Evolutionary conservation across 2,329 filamentous ascomycete species (phyloP).

Genomic region (Keithomyces neogunnii): DNA sequence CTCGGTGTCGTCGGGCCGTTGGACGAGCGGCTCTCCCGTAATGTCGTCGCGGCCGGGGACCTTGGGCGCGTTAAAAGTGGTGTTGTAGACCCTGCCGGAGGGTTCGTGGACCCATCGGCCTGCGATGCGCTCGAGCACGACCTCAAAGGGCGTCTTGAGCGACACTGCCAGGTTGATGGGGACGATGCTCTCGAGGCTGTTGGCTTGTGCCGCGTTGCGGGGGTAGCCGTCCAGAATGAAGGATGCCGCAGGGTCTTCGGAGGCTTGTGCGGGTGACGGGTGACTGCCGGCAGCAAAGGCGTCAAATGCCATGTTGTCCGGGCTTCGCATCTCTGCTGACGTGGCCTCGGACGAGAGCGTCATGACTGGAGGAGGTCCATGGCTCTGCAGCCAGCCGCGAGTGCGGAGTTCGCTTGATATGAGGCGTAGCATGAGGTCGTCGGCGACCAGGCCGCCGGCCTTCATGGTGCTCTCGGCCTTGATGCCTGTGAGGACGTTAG

Average conservation of each 20-base stretch:
- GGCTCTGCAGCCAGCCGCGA: slow-evolving; percentile 69
- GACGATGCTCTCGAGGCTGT: slow-evolving; percentile 67
- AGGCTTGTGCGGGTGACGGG: slow-evolving; percentile 32
- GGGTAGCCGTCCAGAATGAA: slow-evolving; percentile 97
- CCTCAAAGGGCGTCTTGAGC: slow-evolving; percentile 73
- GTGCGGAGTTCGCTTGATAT: slow-evolving; percentile 83
- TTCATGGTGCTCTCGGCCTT: slow-evolving; percentile 87
- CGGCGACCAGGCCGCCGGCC: slow-evolving; percentile 79
- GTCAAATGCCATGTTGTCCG: slow-evolving; percentile 15
- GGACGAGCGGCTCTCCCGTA: slow-evolving; percentile 77
- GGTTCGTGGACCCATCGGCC: slow-evolving; percentile 90
- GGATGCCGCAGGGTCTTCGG: slow-evolving; percentile 68
- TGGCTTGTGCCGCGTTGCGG: slow-evolving; percentile 73
- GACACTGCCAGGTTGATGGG: slow-evolving; percentile 94
- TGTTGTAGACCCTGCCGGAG: slow-evolving; percentile 91
- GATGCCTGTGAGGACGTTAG: slow-evolving; percentile 52
- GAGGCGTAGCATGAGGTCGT: slow-evolving; percentile 82
- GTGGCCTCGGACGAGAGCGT: slow-evolving; percentile 37
- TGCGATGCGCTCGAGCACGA: slow-evolving; percentile 83
- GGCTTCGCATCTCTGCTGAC: slow-evolving; percentile 20
- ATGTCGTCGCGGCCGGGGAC: slow-evolving; percentile 77
- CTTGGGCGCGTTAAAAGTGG: slow-evolving; percentile 79
- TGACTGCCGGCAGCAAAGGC: slow-evolving; percentile 1
- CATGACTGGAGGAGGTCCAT: slow-evolving; percentile 39
- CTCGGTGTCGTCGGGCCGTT: slow-evolving; percentile 78